Percentiles rank a stretch among this genome's conserved stretches.
phyloP scores from a whole-genome alignment of 306 rosid species.

The Trifolium fragiferum region DNA sequence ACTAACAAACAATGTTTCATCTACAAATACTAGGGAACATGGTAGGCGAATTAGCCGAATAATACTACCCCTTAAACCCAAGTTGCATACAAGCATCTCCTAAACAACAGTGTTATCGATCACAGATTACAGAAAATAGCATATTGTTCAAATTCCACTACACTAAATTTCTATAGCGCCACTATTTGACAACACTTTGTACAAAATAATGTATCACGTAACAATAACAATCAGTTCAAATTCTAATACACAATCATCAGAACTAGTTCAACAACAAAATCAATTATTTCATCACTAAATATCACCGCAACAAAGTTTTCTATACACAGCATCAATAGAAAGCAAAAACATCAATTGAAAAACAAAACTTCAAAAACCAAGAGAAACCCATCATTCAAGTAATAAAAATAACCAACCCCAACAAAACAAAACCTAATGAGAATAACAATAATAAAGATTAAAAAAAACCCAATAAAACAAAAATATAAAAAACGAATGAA shows the following conservation, averaged over 20 bases:
- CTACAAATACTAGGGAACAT: too few relatives aligned
- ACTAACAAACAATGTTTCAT: too few relatives aligned
- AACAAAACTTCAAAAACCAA: slow-evolving; percentile 27
- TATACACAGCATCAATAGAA: not conserved
- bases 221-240: not conserved
- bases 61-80: not conserved
- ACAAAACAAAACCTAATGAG: slow-evolving; percentile 10
- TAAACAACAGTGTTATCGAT: too few relatives aligned
- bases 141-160: not conserved
- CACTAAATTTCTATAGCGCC: not conserved
- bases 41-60: not conserved
- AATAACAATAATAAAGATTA: not conserved
- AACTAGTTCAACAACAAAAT: slow-evolving; percentile 13
- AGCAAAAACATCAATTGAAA: not conserved
- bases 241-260: not conserved
- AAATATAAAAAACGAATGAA: not conserved
- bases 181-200: not conserved
- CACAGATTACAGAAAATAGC: not conserved
- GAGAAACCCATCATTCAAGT: slow-evolving; percentile 19
- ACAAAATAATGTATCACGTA: not conserved
- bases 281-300: slow-evolving; percentile 25
- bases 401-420: slow-evolving; percentile 17
- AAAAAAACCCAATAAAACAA: not conserved
- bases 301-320: not conserved
- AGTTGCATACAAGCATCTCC: not conserved